Evolutionary conservation across 2,329 filamentous ascomycete species (phyloP), one percentile per base, ranked within the genome.

Genomic region (Byssochlamys sp.): DNA sequence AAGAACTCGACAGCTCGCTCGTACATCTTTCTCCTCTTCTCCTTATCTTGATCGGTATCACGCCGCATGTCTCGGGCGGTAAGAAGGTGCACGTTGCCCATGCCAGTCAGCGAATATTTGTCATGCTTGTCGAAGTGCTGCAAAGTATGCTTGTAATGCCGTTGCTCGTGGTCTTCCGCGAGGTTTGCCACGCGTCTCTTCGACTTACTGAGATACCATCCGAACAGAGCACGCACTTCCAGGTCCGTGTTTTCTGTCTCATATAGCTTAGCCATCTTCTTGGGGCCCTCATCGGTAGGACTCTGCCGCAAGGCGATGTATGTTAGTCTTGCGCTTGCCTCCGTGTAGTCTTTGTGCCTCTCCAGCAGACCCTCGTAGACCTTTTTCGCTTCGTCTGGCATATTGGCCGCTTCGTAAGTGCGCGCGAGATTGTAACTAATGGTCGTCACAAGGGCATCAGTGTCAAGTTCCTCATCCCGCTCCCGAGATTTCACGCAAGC

Each of bases 61-160:
- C 91, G 85, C 29, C 90, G 88, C 91, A 97, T 96, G 72, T 99
- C 95, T 65, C 94, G 85, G 9, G 94, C 94, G 60, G 90, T 85
- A 63, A 87, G 80, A 48, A 99, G 81, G 65, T 92, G 87, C n/a
- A 99, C 78, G 70, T 99, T 99, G 49, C 94, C 94, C 92, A 99
- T 97, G 12, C 90, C 92, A 27, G 95, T 91, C 28, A 99, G 79
- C 3, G 94, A 90, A 71, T 99, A 99, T n/a, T 90, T 83, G 71
- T 99, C 94, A 70, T 99, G 94, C 80, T 97, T 99, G 77, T 99
- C 92, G 70, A 91, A 88, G 63, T 91, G 86, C 70, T 95, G 90
- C 29, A 99, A 78, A 0, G 92, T 97, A 72, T 96, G 91, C 76
- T 97, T 99, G 80, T 95, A 95, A 71, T 96, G 91, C 2, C 91